Base-by-base conservation (phyloP, 805 yeast genomes). In the Spathaspora boniae region DNA sequence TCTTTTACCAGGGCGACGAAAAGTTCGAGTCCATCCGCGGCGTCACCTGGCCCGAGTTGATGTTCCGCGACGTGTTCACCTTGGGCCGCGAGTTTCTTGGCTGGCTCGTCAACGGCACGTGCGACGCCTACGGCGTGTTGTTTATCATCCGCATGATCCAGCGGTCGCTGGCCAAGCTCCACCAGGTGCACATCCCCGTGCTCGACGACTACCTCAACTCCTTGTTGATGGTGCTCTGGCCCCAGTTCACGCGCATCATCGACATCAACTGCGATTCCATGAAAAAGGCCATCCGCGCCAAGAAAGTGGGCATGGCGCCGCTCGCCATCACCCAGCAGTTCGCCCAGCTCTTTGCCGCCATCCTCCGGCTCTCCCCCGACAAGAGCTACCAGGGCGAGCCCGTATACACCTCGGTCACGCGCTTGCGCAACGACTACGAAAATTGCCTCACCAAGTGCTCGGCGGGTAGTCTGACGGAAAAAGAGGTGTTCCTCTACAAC, bases 351-450 rank as follows among this genome's bases (percentile, higher is more conserved):
- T 49, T 91, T 8, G 72, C 78, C 45, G 91, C 91, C 5, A 56
- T 93, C 19, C 62, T 89, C 36, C 78, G 78, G 27, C 62, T 91
- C 19, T 52, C 67, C 2, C 36, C 44, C 2, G 48, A 52, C 31
- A 47, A 50, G 16, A 49, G 44, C 11, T 51, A 62, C 48, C 43
- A 53, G 46, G 58, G 76, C 40, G 97, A 86, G 46, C 96, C 96
- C 1, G 63, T 91, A 6, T 76, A 76, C 27, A 78, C 73, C 43
- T 79, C 88, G 2, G 69, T 91, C 5, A 68, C 67, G 4, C 69
- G 96, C 37, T 58, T 91, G 24, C 66, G 91, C 37, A 80, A 78
- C 48, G 96, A 86, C 43, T 89, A 79, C 53, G 98, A 93, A 53
- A 77, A 77, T 16, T 71, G 79, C 1, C 60, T 89, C 54, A 85